Base-by-base conservation (phyloP, 495 filamentous ascomycete genomes). In the Choiromyces venosus region DNA sequence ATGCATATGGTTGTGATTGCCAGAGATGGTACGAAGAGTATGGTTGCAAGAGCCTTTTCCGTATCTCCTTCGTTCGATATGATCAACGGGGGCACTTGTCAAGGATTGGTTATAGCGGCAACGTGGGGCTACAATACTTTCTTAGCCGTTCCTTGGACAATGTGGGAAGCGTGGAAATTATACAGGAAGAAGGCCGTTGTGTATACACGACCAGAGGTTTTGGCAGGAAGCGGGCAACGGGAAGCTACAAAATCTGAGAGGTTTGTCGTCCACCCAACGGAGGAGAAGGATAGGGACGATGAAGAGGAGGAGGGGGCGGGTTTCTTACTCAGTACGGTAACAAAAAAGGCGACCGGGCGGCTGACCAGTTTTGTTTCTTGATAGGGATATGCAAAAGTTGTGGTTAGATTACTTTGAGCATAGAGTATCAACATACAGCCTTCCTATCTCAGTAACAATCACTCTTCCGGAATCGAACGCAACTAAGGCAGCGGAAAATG, bases 91-190 rank as follows among this genome's bases (percentile, higher is more conserved):
- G 72, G 69, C n/a, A 74, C 69, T 40, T 79, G 70, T 68, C 71
- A 25, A 33, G 76, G 76, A 36, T 70, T 79, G 71, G 70, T 68
- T 5, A 79, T 80, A 68, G 79, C 70, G 19, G 64, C 74, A n/a
- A 79, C 68, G 38, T 81, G 79, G 79, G 79, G 79, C 64, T 81
- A 73, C 25, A 79, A 76, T 67, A 79, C 73, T 25, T 81, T 81
- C 69, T 52, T 81, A 46, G 76, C 79, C 16, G 69, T 81, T 10
- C 79, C 79, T 67, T 66, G 74, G 70, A 81, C 79, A 19, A 82
- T 81, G 74, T 77, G 74, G 65, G 79, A 81, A 65, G 79, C 79
- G 29, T 81, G 76, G 73, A 81, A 81, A 29, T 37, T 81, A 33
- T 81, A 79, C 39, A 79, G 74, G 65, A 81, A 79, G 73, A 76